Evolutionary conservation across 139 green algal species (phyloP), one percentile per base, ranked within the genome.

Genomic region (Tetratostichococcus sp.): DNA sequence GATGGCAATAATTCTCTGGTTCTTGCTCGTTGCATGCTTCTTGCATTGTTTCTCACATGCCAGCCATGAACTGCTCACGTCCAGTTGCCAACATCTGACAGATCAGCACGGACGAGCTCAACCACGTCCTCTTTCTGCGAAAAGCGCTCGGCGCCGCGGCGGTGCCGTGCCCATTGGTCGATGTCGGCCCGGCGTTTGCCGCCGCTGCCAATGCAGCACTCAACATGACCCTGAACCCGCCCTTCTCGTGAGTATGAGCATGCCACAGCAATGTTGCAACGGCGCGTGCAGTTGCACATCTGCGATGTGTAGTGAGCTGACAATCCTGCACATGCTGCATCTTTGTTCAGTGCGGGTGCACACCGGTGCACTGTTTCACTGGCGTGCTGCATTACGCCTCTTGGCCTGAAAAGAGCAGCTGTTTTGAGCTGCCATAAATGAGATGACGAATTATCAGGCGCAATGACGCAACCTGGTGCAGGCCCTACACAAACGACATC

Each of bases 51-150:
- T n/a, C n/a, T n/a, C n/a, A n/a, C n/a, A n/a, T n/a, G n/a, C n/a
- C n/a, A n/a, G n/a, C n/a, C n/a, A n/a, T n/a, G n/a, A n/a, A n/a
- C n/a, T n/a, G n/a, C n/a, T n/a, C n/a, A n/a, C n/a, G n/a, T n/a
- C n/a, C n/a, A n/a, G 67, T 83, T 25, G 78, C 78, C 21, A 59
- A 74, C 35, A n/a, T n/a, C n/a, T n/a, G n/a, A n/a, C n/a, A n/a
- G n/a, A n/a, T n/a, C n/a, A n/a, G n/a, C n/a, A n/a, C n/a, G n/a
- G 78, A 88, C 16, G 84, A 90, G 79, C 81, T 85, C 59, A 69
- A 71, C 30, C 86, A 89, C 50, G 81, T 89, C n/a, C 28, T 31
- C 21, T 72, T 76, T 31, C 16, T 86, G 5, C 77, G 83, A 26
- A 43, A 32, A 1, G 76, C 71, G 17, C 76, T 88, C 35, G 83